Conservation (phyloP, 495 filamentous ascomycete genomes). For the Penicillium mononematosum region DNA sequence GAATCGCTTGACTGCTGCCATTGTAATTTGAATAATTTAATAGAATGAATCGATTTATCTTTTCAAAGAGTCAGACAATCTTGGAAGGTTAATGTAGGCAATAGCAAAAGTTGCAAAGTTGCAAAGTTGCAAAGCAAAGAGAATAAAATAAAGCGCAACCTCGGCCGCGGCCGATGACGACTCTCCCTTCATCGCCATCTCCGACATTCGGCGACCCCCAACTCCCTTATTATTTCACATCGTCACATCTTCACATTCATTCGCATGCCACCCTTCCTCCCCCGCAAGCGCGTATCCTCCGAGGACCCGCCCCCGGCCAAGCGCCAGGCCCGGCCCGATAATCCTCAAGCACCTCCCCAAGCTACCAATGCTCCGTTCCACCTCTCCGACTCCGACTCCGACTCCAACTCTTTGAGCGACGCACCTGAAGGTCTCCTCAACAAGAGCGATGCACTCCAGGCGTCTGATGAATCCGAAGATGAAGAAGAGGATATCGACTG, state of each 20-base stretch:
- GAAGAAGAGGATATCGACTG: constrained; percentile 71
- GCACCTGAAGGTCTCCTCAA: constrained; percentile 29
- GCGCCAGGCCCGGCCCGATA: constrained; percentile 43
- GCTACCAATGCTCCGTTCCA: constrained; percentile 7
- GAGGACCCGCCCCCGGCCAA: constrained; percentile 69
- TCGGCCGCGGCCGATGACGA: constrained; percentile 31
- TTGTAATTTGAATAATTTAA: constrained; percentile 9
- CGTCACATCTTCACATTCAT: background rate
- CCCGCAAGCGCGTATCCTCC: constrained; percentile 47
- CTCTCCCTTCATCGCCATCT: constrained; percentile 14
- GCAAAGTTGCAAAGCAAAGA: constrained; percentile 1
- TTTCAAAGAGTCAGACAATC: no score
- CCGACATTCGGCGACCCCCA: constrained; percentile 13
- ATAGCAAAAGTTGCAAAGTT: constrained; percentile 3
- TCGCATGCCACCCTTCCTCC: constrained; percentile 55
- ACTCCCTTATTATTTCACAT: background rate
- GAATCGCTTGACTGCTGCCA: constrained; percentile 68
- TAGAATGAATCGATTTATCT: background rate
- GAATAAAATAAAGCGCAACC: constrained; percentile 11
- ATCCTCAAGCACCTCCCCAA: background rate
- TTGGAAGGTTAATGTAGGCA: background rate
- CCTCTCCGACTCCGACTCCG: constrained; percentile 38
- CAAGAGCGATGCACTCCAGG: constrained; percentile 17
- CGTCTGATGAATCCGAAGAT: constrained; percentile 25
- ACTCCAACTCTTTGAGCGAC: constrained; percentile 66